Conservation (phyloP, 1,284 basidiomycete genomes). For the Naganishia cerealis region DNA sequence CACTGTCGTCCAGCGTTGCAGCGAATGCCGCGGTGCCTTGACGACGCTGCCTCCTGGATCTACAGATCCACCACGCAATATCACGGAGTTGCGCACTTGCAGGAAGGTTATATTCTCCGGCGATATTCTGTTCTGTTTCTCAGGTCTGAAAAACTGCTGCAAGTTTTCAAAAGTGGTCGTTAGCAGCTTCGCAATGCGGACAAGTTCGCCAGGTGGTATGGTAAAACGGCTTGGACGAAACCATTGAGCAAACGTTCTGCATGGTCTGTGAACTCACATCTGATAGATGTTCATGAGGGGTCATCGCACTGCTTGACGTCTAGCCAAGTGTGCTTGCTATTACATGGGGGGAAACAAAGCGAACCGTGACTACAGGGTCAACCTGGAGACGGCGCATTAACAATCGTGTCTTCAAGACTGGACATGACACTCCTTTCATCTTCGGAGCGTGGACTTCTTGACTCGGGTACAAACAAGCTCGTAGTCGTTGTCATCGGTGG, state of each 20-base stretch:
- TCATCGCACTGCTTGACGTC: background rate
- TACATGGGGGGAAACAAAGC: background rate
- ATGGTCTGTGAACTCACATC: too few relatives aligned
- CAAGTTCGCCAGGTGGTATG: too few relatives aligned
- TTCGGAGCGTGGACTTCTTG: background rate
- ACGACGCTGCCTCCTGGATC: conserved; percentile 42
- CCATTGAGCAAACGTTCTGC: too few relatives aligned
- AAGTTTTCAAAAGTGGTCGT: too few relatives aligned
- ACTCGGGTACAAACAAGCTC: conserved; percentile 24
- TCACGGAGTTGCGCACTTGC: conserved; percentile 5
- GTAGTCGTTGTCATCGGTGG: conserved; percentile 15
- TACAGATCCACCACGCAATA: conserved; percentile 39
- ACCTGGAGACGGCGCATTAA: background rate
- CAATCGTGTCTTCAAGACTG: background rate
- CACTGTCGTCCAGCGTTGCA: conserved; percentile 41
- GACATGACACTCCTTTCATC: background rate
- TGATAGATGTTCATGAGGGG: background rate
- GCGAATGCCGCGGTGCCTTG: conserved; percentile 46
- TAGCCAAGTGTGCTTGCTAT: background rate
- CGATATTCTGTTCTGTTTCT: too few relatives aligned
- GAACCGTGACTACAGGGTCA: conserved; percentile 2
- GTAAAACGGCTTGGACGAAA: too few relatives aligned
- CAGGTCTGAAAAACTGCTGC: too few relatives aligned
- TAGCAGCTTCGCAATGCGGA: too few relatives aligned
- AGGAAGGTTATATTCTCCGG: too few relatives aligned